These are phyloP conservation scores for Begonia loranthoides DNA, from an alignment of 306 rosid species.

Conservation along the genomic window DNA sequence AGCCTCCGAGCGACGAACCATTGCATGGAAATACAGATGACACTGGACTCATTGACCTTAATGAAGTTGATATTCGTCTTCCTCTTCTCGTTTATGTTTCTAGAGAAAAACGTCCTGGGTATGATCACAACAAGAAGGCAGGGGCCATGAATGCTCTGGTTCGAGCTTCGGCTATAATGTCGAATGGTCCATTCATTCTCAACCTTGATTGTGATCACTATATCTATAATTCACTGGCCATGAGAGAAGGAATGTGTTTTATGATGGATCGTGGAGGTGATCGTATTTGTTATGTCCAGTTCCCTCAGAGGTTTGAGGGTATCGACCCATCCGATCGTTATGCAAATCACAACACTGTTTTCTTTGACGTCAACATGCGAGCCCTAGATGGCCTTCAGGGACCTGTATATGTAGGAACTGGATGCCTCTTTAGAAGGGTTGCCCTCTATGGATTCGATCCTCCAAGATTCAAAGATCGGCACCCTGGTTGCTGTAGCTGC, in stretches of 20 bases:
- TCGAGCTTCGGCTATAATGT: conserved; percentile 88
- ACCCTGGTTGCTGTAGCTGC: conserved; percentile 51
- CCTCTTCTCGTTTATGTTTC: conserved; percentile 93
- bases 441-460: conserved; percentile 94
- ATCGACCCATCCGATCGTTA: conserved; percentile 95
- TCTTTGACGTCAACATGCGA: conserved; percentile 95
- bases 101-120: conserved; percentile 92
- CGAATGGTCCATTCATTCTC: conserved; percentile 88
- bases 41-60: conserved; percentile 46
- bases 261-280: conserved; percentile 99
- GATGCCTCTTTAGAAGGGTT: conserved; percentile 80
- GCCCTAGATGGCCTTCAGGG: conserved; percentile 98
- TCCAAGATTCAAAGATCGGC: conserved; percentile 71
- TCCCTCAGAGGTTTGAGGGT: conserved; percentile 97
- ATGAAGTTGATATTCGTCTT: conserved; percentile 76
- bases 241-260: conserved; percentile 97
- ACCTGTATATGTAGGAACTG: conserved; percentile 94
- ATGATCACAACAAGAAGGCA: conserved; percentile 93
- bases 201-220: conserved; percentile 92
- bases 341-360: conserved; percentile 93
- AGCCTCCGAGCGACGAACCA: conserved; percentile 95
- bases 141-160: conserved; percentile 96
- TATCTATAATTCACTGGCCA: conserved; percentile 79
- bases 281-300: conserved; percentile 86
- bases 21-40: conserved; percentile 62